These are phyloP conservation scores for Colletotrichum tamarilloi DNA, from an alignment of 2,329 filamentous ascomycete genomes.

Conservation along the genomic window DNA sequence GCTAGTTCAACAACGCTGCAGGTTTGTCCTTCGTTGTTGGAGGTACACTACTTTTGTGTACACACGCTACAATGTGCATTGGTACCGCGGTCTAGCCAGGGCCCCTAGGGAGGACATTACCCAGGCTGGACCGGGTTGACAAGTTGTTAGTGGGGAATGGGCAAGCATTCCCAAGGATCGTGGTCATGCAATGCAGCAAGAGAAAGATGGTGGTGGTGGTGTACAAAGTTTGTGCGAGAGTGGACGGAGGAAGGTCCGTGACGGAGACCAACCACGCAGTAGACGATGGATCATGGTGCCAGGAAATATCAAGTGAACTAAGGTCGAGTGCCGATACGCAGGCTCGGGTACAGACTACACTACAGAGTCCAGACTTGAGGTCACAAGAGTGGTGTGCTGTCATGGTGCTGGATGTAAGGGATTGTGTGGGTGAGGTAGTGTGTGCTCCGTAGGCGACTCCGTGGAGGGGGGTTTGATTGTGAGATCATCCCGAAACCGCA, in stretches of 20 bases:
- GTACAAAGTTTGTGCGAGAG: neutral
- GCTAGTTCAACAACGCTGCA: neutral
- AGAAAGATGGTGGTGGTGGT: neutral
- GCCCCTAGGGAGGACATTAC: neutral
- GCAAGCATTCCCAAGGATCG: neutral
- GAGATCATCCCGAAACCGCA: neutral
- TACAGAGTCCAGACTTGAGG: no score
- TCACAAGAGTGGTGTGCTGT: no score
- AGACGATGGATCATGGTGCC: neutral
- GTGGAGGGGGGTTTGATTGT: neutral
- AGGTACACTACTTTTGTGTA: conserved; percentile 1
- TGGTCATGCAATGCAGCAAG: neutral
- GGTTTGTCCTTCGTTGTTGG: neutral
- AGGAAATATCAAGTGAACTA: neutral
- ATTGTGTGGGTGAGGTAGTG: neutral
- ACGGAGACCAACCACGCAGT: no score
- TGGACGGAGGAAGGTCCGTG: neutral
- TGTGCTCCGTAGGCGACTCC: neutral
- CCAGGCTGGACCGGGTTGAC: neutral
- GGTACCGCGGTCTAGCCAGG: neutral
- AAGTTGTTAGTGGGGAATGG: conserved; percentile 10
- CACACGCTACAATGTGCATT: neutral
- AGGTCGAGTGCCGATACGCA: neutral
- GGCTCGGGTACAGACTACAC: no score
- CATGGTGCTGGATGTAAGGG: no score